phyloP scores from a whole-genome alignment of 2,329 filamentous ascomycete species.

The Graphiopsis chlorocephala region DNA sequence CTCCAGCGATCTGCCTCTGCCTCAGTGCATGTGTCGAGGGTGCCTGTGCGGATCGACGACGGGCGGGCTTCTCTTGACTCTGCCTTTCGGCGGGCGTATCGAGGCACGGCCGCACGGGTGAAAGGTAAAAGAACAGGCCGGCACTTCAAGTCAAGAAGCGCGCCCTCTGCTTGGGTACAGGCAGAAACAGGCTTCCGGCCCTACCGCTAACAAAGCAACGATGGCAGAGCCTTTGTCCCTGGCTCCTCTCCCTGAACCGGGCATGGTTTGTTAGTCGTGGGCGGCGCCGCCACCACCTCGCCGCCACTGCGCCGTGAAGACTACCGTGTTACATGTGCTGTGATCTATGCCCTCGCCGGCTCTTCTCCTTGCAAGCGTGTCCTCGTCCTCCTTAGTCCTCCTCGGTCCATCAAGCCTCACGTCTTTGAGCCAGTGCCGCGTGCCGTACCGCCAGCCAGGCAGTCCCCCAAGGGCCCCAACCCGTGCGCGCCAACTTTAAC shows the following conservation, averaged over 20 bases:
- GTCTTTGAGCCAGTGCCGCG: neutral
- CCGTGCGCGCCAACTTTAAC: slow-evolving; percentile 9
- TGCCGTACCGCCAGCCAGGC: slow-evolving; percentile 3
- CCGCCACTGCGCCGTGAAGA: slow-evolving; percentile 7
- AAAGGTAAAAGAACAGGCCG: neutral
- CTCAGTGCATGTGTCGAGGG: neutral
- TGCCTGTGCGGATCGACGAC: neutral
- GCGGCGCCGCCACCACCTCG: neutral
- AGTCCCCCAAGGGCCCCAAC: slow-evolving; percentile 13
- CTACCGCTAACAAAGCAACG: slow-evolving; percentile 1
- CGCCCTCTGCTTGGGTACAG: neutral
- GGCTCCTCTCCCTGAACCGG: neutral
- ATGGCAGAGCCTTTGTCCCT: neutral
- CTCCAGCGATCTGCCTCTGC: neutral
- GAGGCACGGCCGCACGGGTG: no score
- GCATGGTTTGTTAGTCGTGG: neutral
- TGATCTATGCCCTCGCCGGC: neutral
- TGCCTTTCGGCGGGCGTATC: slow-evolving; percentile 1
- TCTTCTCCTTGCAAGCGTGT: neutral
- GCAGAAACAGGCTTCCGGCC: neutral
- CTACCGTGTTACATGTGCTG: neutral
- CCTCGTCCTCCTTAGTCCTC: neutral
- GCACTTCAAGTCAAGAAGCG: neutral
- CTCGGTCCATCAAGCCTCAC: neutral
- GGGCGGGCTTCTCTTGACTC: neutral